Base-by-base conservation (phyloP, 2,329 filamentous ascomycete species). In the Corniculantispora saksenae region DNA sequence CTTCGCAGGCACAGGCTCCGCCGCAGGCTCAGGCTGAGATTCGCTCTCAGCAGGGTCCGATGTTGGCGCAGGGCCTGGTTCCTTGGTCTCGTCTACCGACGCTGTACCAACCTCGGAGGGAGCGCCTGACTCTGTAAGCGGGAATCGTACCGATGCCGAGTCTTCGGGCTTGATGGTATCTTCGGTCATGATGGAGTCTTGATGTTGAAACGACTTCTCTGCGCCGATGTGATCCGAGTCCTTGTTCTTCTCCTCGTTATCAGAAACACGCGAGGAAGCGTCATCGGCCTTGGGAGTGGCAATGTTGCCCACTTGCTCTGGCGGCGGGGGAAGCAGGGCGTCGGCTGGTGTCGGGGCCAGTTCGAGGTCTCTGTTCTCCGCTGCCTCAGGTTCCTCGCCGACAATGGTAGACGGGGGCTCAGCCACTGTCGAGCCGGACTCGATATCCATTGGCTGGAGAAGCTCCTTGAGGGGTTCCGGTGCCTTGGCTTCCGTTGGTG, bases 271-370 rank as follows among this genome's bases (percentile, higher is more conserved):
- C 12, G 70, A 68, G 0, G 62, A 61, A 8, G 67, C 66, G 3
- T 73, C 71, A 3, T 76, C 74, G 19, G 71, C 67, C 59, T 71
- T 74, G 4, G 78, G 77, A 7, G 75, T 75, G 13, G 73, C 70
- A 61, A 80, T 79, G 19, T 80, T 80, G 32, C 78, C 78, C 12
- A 80, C 78, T 66, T 80, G 75, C 27, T 79, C 78, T 0, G 73
- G 77, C 0, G 78, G 78, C 9, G 77, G 77, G 12, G 76, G 78
- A 1, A 79, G 66, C 17, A 78, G 61, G 6, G 74, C 57, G 29
- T 68, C 66, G 10, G 68, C 66, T 15, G 63, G 29, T 3, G 56
- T 25, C 3, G 66, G 50, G 1, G 63, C 53, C 1, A 56, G 56
- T 9, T 64, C 53, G 10, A 73, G 38, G 40, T 77, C 73, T 6